These are phyloP conservation scores for Hypoxylon perforatum DNA, from an alignment of 495 filamentous ascomycete genomes.

Conservation along the genomic window DNA sequence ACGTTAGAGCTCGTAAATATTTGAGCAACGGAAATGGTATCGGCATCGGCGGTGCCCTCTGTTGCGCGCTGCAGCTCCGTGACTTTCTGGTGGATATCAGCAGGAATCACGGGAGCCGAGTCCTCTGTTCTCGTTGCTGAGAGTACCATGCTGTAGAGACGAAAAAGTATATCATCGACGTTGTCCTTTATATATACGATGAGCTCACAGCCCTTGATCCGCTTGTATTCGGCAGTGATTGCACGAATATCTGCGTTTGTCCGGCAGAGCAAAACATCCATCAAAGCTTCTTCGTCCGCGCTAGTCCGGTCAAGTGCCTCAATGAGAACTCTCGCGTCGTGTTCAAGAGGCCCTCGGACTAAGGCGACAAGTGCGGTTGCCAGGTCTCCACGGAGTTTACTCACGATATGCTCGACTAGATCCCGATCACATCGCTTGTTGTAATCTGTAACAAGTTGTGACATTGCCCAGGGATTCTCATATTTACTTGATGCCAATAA, in stretches of 20 bases:
- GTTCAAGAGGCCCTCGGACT: conserved; percentile 71
- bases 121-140: conserved; percentile 72
- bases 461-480: conserved; percentile 71
- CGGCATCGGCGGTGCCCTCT: conserved; percentile 59
- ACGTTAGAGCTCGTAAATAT: conserved; percentile 72
- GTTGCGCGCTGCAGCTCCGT: conserved; percentile 70
- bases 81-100: conserved; percentile 69
- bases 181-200: conserved; percentile 66
- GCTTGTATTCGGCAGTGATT: conserved; percentile 69
- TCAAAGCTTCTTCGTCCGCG: conserved; percentile 77
- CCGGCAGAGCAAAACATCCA: conserved; percentile 79
- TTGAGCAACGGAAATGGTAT: conserved; percentile 62
- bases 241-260: conserved; percentile 74
- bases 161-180: conserved; percentile 69
- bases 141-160: conserved; percentile 62
- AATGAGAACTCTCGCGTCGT: conserved; percentile 67
- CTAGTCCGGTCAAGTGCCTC: conserved; percentile 72
- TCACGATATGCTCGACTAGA: conserved; percentile 71
- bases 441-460: conserved; percentile 69
- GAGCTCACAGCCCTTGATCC: conserved; percentile 59
- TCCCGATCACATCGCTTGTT: conserved; percentile 64
- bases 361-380: conserved; percentile 69
- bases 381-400: conserved; percentile 73
- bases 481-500: conserved; percentile 59
- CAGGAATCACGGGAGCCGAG: conserved; percentile 61